A percentile compares a stretch with the other conserved stretches of the same genome.
These are phyloP conservation scores for Colletotrichum echinochloae DNA, from an alignment of 2,329 filamentous ascomycete genomes.

Conservation along the genomic window DNA sequence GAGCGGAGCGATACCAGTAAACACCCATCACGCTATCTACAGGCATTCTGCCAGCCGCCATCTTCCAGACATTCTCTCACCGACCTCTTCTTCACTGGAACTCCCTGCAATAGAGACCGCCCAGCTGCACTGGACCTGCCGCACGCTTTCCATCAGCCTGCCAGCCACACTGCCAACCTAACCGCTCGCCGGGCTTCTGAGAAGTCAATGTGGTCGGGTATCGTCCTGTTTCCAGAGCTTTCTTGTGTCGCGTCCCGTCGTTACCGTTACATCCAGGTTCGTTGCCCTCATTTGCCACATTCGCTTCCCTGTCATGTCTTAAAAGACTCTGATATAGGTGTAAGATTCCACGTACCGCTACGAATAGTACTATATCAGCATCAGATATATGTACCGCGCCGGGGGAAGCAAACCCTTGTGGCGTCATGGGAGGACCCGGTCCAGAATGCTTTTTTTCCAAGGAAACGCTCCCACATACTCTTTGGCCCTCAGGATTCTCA, in stretches of 20 bases:
- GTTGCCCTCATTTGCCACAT: slow-evolving; percentile 30
- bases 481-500: slow-evolving; percentile 23
- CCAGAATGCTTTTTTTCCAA: slow-evolving; percentile 2
- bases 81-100: background rate
- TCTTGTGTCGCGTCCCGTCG: background rate
- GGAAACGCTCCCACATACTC: background rate
- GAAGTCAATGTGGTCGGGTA: slow-evolving; percentile 5
- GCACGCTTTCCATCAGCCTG: background rate
- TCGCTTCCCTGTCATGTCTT: slow-evolving; percentile 17
- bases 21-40: background rate
- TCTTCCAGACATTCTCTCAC: background rate
- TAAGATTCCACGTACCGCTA: slow-evolving; percentile 15
- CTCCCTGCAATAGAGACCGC: background rate
- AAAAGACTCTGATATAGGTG: slow-evolving; percentile 23
- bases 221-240: background rate
- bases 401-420: slow-evolving; percentile 2
- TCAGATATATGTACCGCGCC: slow-evolving; percentile 24
- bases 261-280: slow-evolving; percentile 4
- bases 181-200: background rate
- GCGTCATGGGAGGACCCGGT: slow-evolving; percentile 9
- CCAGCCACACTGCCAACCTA: background rate
- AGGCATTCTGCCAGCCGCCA: background rate
- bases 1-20: background rate
- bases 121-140: background rate
- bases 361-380: slow-evolving; percentile 31